Evolutionary conservation across 2,329 filamentous ascomycete genomes (phyloP), one percentile per base, ranked within the genome.

Genomic region (Myrmaecium sp.): DNA sequence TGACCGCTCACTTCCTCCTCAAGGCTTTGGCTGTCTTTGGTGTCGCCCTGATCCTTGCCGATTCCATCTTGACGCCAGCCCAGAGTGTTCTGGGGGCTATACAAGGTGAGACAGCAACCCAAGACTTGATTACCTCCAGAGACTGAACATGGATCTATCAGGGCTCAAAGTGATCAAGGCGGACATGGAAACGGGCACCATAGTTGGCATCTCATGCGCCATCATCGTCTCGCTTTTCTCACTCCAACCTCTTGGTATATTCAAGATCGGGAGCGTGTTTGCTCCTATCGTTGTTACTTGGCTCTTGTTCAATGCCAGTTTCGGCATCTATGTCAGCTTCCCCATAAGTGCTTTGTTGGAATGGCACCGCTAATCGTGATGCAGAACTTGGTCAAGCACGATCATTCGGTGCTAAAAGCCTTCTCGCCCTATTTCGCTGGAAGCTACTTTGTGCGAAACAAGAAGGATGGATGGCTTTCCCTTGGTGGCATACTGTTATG

Each of bases 401-500:
- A 68, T 30, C 41, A 55, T 10, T 40, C 49, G 1, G 58, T 69
- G 1, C 44, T 67, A 15, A 60, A 60, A 31, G 65, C 63, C 0
- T 68, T 68, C 42, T 55, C 54, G 17, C 57, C 57, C 0, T 65
- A 62, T 33, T 74, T 63, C 31, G 71, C 69, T 3, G 66, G 73
- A 30, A 43, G 56, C 3, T 79, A 70, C 41, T 58, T 79, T 20
- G 46, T 65, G 12, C 58, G 66, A 9, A 69, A 74, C 38, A 59
- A 61, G 28, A 57, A 63, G 3, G 55, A 64, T 4, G 73, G 69
- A 1, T 79, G 74, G 73, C 58, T 56, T 31, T 66, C 63, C 31
- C 57, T 80, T 2, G 74, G 72, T n/a, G 77, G 78, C 4, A 66
- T 83, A 12, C 49, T 84, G 2, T 62, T 84, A 6, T 66, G 72